Evolutionary conservation across 805 yeast species (phyloP).

Genomic region (Sungouiozyma ichnusensis): DNA sequence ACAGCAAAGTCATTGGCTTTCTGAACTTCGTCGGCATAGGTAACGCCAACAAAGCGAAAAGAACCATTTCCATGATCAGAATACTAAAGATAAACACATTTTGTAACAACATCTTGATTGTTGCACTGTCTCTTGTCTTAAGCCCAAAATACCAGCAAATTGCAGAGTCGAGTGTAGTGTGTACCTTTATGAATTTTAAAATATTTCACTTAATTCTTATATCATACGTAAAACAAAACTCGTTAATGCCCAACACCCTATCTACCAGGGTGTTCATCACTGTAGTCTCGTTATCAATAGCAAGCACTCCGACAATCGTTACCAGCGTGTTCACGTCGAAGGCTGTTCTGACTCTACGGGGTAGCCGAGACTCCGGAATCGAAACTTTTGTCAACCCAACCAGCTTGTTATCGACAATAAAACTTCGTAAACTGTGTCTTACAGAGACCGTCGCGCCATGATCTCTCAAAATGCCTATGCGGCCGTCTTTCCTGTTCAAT

Average conservation of each 20-base stretch:
- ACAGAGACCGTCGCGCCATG: background rate
- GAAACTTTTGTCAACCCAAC: constrained; percentile 1
- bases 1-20: constrained; percentile 49
- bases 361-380: background rate
- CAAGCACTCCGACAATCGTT: background rate
- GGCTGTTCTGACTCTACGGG: background rate
- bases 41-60: constrained; percentile 69
- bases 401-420: background rate
- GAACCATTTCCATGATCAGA: constrained; percentile 63
- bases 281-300: background rate
- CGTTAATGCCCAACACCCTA: background rate
- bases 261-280: background rate
- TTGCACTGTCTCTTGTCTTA: too few species aligned
- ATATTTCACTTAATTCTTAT: background rate
- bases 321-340: background rate
- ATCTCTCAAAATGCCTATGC: background rate
- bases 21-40: constrained; percentile 77
- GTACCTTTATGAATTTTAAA: background rate
- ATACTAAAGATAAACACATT: constrained; percentile 51
- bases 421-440: too few species aligned
- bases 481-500: background rate
- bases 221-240: too few species aligned
- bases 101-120: background rate
- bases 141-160: too few species aligned
- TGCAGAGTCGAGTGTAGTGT: too few species aligned